These are phyloP conservation scores for Zoysia japonica DNA, from an alignment of 176 grass and related monocot species.

Conservation along the genomic window DNA sequence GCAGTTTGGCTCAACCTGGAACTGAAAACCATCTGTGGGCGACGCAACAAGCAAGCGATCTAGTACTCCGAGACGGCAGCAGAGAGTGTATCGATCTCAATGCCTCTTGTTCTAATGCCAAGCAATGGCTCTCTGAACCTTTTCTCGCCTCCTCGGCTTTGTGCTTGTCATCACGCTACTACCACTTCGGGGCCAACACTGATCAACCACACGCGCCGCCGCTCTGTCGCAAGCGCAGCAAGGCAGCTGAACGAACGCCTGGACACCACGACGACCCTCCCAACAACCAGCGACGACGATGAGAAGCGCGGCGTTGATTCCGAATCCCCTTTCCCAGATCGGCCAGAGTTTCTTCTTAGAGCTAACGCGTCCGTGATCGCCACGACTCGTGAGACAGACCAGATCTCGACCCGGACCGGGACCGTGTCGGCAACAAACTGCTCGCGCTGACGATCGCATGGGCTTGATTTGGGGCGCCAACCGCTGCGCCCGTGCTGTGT, in stretches of 20 bases:
- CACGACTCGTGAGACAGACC: neutral
- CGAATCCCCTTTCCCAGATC: slow-evolving; percentile 17
- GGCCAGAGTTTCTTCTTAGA: neutral
- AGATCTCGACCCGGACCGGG: neutral
- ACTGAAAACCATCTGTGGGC: no score
- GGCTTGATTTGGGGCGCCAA: neutral
- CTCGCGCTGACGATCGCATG: neutral
- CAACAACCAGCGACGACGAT: neutral
- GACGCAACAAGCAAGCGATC: neutral
- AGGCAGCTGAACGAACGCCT: neutral
- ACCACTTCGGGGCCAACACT: no score
- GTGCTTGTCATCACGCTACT: neutral
- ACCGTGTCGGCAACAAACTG: neutral
- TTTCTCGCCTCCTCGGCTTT: neutral
- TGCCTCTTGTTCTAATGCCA: no score
- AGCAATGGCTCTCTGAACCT: no score
- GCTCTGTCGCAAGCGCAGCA: neutral
- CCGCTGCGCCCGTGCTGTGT: neutral
- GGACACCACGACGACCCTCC: no score
- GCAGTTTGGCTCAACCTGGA: no score
- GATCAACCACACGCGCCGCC: neutral
- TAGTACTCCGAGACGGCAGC: neutral
- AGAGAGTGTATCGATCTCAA: neutral
- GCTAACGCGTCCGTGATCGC: neutral
- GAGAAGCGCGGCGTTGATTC: neutral